phyloP scores from a whole-genome alignment of 345 rosid genomes.

The Eutrema heterophyllum region DNA sequence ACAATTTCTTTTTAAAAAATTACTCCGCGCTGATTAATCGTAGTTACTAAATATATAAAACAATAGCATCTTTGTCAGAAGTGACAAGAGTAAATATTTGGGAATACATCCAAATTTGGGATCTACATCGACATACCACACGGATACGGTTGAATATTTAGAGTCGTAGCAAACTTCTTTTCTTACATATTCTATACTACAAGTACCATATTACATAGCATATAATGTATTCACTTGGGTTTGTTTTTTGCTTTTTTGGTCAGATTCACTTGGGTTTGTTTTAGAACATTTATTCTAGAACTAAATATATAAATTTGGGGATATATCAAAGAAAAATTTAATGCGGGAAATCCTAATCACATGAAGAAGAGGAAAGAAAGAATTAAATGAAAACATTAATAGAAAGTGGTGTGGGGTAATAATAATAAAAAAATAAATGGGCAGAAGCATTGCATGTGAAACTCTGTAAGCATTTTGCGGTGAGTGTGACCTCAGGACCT shows the following conservation, averaged over 20 bases:
- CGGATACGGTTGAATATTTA: neutral
- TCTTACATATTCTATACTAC: neutral
- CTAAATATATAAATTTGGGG: neutral
- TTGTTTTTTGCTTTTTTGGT: no score
- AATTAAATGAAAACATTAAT: constrained; percentile 19
- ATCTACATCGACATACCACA: neutral
- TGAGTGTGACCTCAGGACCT: constrained; percentile 30
- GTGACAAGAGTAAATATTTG: neutral
- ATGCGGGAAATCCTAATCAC: constrained; percentile 5
- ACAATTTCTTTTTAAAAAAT: no score
- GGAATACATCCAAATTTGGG: neutral
- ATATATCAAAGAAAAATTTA: neutral
- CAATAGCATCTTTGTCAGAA: neutral
- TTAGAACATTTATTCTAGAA: constrained; percentile 7
- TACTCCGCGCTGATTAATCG: no score
- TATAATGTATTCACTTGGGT: neutral
- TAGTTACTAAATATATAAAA: no score
- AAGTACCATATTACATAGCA: neutral
- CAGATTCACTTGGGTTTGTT: neutral
- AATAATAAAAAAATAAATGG: constrained; percentile 10
- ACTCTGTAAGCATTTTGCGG: constrained; percentile 29
- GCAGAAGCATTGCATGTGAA: constrained; percentile 33
- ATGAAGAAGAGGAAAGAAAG: constrained; percentile 16
- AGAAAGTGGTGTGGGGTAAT: constrained; percentile 19
- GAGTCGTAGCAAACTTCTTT: neutral